A percentile compares a stretch with the other conserved stretches of the same genome.
phyloP scores from a whole-genome alignment of 768 basidiomycete species.

The Suillus ampliporus region DNA sequence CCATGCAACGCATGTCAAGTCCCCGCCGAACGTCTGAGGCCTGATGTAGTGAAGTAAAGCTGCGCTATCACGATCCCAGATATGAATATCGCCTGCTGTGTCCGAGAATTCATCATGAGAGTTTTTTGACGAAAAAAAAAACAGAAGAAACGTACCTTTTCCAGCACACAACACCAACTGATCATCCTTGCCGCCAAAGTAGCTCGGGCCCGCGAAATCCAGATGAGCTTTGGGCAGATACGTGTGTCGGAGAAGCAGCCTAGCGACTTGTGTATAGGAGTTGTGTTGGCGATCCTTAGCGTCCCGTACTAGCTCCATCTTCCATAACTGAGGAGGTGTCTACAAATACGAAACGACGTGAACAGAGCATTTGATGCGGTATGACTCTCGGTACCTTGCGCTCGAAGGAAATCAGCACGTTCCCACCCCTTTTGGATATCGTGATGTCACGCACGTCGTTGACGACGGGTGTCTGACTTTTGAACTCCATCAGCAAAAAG shows the following conservation, averaged over 20 bases:
- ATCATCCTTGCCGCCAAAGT: slow-evolving; percentile 82
- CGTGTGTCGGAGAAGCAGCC: slow-evolving; percentile 59
- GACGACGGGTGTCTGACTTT: slow-evolving; percentile 58
- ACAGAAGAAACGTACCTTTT: slow-evolving; percentile 54
- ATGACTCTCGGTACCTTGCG: slow-evolving; percentile 37
- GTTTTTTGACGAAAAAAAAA: neutral
- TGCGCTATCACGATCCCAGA: slow-evolving; percentile 86
- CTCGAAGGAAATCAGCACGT: slow-evolving; percentile 54
- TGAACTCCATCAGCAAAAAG: slow-evolving; percentile 17
- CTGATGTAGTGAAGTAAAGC: slow-evolving; percentile 73
- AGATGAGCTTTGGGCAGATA: slow-evolving; percentile 72
- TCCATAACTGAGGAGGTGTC: slow-evolving; percentile 84
- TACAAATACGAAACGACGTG: slow-evolving; percentile 27
- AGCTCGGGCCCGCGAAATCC: slow-evolving; percentile 82
- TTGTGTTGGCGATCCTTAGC: slow-evolving; percentile 42
- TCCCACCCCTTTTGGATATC: slow-evolving; percentile 48
- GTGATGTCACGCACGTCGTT: slow-evolving; percentile 61
- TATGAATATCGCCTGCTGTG: slow-evolving; percentile 79
- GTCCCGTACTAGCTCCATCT: slow-evolving; percentile 67
- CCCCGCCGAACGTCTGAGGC: slow-evolving; percentile 65
- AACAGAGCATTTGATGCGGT: slow-evolving; percentile 5
- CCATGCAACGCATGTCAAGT: slow-evolving; percentile 84
- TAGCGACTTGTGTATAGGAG: slow-evolving; percentile 34
- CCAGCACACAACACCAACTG: slow-evolving; percentile 80
- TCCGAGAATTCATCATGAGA: slow-evolving; percentile 13